These are phyloP conservation scores for Entomortierella beljakovae DNA, from an alignment of 192 early-diverging fungal species.

Conservation along the genomic window DNA sequence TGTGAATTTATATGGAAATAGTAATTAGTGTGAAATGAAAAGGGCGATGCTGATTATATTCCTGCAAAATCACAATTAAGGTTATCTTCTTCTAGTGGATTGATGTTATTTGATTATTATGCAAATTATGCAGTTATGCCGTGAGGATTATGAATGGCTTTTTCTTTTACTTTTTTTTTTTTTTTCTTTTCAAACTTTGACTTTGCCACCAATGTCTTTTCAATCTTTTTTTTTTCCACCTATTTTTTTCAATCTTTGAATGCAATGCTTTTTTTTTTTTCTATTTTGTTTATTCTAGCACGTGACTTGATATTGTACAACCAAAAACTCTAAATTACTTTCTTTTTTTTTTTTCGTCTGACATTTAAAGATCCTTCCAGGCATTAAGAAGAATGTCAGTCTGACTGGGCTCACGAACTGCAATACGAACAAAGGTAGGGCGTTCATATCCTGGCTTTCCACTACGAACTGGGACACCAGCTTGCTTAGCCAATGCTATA, in stretches of 20 bases:
- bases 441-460: constrained; percentile 82
- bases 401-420: constrained; percentile 78
- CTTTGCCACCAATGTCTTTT: constrained; percentile 10
- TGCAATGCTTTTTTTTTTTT: not conserved
- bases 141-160: no score
- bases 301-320: no score
- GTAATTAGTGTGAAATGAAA: no score
- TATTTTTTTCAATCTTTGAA: not conserved
- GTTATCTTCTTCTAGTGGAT: no score
- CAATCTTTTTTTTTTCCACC: not conserved
- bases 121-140: no score
- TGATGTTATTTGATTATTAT: no score
- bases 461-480: constrained; percentile 88
- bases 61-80: no score
- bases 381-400: constrained; percentile 78
- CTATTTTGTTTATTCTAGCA: no score
- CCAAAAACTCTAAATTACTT: not conserved
- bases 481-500: constrained; percentile 71
- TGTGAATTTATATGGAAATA: not conserved
- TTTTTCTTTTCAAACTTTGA: no score
- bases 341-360: not conserved
- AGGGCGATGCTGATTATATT: no score
- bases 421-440: constrained; percentile 80
- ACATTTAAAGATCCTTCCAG: constrained; percentile 63
- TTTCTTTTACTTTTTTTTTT: no score